Conservation (phyloP, 257 asterid species). For the Cruciata laevipes region DNA sequence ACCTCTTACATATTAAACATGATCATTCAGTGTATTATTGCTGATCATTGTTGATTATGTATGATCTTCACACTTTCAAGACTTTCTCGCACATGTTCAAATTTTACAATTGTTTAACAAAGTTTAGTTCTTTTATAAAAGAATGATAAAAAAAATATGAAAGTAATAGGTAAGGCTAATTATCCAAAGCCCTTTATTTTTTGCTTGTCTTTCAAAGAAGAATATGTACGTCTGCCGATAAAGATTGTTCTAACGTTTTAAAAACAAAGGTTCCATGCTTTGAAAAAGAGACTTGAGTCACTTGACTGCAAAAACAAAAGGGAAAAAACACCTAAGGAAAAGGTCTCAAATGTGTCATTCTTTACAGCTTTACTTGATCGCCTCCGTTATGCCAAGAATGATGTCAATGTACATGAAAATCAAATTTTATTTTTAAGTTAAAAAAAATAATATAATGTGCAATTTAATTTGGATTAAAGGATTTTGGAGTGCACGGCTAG, state of each 20-base stretch:
- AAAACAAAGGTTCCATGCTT: background rate
- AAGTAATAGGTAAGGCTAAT: background rate
- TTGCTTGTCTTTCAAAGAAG: background rate
- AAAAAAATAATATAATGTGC: background rate
- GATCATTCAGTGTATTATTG: no score
- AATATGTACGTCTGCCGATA: background rate
- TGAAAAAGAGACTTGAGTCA: background rate
- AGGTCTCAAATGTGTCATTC: background rate
- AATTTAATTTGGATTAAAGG: background rate
- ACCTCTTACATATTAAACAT: no score
- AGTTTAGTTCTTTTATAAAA: no score
- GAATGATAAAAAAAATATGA: no score
- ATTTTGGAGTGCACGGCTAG: slow-evolving; percentile 8
- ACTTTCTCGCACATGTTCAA: no score
- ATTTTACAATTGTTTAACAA: no score
- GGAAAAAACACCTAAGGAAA: background rate
- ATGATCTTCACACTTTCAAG: no score
- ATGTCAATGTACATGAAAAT: background rate
- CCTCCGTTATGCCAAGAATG: slow-evolving; percentile 9
- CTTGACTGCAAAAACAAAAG: slow-evolving; percentile 3
- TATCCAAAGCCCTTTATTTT: background rate
- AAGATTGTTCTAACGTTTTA: background rate
- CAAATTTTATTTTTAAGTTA: no score
- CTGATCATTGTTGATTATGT: no score
- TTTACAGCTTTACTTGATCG: background rate